Evolutionary conservation across 2,329 filamentous ascomycete genomes (phyloP), one percentile per base, ranked within the genome.

Genomic region (Pseudomassariella vexata): DNA sequence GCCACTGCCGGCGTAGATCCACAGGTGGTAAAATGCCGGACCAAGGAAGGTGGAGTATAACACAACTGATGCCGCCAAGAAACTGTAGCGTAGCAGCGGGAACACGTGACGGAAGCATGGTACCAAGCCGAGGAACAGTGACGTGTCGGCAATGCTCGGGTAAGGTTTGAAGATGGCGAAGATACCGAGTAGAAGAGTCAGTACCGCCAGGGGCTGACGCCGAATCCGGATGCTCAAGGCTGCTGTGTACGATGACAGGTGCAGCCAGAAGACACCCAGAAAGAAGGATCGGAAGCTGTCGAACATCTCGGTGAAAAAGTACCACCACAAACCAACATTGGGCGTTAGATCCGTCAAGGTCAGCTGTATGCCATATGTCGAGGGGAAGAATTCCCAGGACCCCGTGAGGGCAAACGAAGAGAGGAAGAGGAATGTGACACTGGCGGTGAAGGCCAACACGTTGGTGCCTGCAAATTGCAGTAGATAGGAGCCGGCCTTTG

Each of bases 301-400:
- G 56, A 98, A 98, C 79, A 98, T 98, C 56, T 98, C 90, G 46
- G 94, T 94, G 55, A 98, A 96, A 63, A 98, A 98, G 62, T 98
- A 98, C 92, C 92, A 98, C 92, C 92, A 98, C 2, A 98, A 70
- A 2, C 92, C 92, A 19, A 94, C 84, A 45, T 96, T 98, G 9
- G 92, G 92, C 0, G 90, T 94, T 24, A 98, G 70, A 53, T 98
- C 92, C 7, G 88, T 86, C 3, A 98, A 74, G 1, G 92, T 79
- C 22, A 98, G 72, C 48, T 95, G 89, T 28, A 94, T 86, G 46
- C 90, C 88, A 59, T 98, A 98, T 1, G 92, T 95, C 14, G 88
- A 87, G 6, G 73, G 62, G 14, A 96, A 60, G 51, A 96, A 98
- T 40, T 89, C 80, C 85, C 85, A 94, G 2, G 88, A 94, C 40